Conservation (phyloP, 148 eudicot genomes). For the Gaultheria prostrata region DNA sequence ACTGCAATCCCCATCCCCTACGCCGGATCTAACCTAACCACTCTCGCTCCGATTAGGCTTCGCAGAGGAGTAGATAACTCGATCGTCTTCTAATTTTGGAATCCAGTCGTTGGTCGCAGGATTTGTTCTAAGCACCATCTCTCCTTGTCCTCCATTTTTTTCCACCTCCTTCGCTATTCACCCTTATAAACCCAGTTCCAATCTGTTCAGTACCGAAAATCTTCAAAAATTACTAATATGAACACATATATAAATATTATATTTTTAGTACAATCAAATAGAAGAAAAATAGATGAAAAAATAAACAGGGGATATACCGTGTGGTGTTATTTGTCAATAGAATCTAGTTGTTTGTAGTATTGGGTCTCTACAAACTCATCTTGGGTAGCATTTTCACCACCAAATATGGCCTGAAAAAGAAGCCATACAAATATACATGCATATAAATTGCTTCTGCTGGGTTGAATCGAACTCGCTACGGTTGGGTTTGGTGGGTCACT, state of each 20-base stretch:
- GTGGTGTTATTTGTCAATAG: slow-evolving; percentile 68
- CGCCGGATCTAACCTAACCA: slow-evolving; percentile 28
- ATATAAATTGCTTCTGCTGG: slow-evolving; percentile 6
- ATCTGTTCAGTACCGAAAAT: slow-evolving; percentile 31
- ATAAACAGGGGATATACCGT: slow-evolving; percentile 32
- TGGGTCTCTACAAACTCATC: slow-evolving; percentile 71
- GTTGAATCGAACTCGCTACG: slow-evolving; percentile 60
- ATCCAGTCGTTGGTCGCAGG: slow-evolving; percentile 78
- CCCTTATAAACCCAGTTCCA: slow-evolving; percentile 67
- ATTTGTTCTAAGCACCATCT: slow-evolving; percentile 35
- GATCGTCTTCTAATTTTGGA: slow-evolving; percentile 36
- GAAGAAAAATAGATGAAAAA: background rate
- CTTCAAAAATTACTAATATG: background rate
- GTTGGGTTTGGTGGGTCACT: slow-evolving; percentile 55
- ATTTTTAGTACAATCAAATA: background rate
- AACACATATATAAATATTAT: background rate
- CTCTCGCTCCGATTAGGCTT: slow-evolving; percentile 59
- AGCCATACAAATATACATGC: background rate
- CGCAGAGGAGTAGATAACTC: slow-evolving; percentile 35
- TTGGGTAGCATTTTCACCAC: slow-evolving; percentile 19
- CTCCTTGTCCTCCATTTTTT: slow-evolving; percentile 25
- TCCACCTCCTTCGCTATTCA: slow-evolving; percentile 23
- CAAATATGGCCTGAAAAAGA: slow-evolving; percentile 25
- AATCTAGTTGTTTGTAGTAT: slow-evolving; percentile 52
- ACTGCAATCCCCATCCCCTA: background rate